Conservation (phyloP, 1,284 basidiomycete genomes). For the Hemileia vastatrix region DNA sequence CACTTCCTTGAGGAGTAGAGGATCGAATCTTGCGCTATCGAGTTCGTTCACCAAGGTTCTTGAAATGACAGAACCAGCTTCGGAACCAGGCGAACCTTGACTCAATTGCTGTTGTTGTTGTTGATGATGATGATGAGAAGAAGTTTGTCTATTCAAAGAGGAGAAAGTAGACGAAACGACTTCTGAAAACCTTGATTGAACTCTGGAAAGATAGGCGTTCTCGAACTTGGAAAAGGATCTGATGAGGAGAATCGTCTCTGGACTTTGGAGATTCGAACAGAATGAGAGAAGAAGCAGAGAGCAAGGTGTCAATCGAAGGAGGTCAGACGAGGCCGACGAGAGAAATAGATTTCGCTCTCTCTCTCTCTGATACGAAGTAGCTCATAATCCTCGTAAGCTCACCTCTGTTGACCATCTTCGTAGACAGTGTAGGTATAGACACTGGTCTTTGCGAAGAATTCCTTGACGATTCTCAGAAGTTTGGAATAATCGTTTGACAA, state of each 20-base stretch:
- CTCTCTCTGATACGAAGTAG: too few species aligned
- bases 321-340: too few species aligned
- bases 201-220: constrained; percentile 53
- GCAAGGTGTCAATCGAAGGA: too few species aligned
- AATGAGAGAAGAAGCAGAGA: neutral
- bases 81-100: neutral
- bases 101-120: neutral
- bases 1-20: constrained; percentile 65
- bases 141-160: neutral
- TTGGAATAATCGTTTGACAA: too few species aligned
- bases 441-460: too few species aligned
- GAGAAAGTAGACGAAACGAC: constrained; percentile 4
- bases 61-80: neutral
- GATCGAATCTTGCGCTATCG: constrained; percentile 85
- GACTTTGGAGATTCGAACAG: constrained; percentile 33
- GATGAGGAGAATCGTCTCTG: constrained; percentile 78
- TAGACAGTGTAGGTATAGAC: too few species aligned
- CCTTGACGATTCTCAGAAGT: too few species aligned
- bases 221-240: constrained; percentile 74
- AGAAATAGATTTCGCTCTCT: too few species aligned
- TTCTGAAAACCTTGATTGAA: constrained; percentile 14
- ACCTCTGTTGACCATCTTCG: too few species aligned
- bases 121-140: neutral
- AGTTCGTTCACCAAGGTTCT: constrained; percentile 61
- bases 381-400: too few species aligned